A percentile compares a stretch with the other conserved stretches of the same genome.
phyloP scores from a whole-genome alignment of 352 stramenopile genomes.

The Phytopythium litorale region DNA sequence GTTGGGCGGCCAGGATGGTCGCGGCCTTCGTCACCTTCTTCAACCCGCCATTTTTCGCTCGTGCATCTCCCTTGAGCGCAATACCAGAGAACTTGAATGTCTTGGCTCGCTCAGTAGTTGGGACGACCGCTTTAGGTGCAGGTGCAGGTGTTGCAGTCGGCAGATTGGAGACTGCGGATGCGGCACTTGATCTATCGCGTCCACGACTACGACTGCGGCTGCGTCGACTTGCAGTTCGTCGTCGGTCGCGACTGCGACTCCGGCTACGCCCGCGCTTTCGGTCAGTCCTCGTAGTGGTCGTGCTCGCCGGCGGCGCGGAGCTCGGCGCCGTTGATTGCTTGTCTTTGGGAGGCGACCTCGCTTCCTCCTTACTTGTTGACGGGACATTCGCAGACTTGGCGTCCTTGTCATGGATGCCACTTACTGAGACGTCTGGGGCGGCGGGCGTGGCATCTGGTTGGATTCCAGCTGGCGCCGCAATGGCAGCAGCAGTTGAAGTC shows the following conservation, averaged over 20 bases:
- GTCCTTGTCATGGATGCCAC: background rate
- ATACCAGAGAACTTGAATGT: slow-evolving; percentile 73
- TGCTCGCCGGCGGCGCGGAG: background rate
- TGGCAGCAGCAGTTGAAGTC: background rate
- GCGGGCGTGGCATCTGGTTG: background rate
- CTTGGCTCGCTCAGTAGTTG: slow-evolving; percentile 17
- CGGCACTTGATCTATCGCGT: slow-evolving; percentile 7
- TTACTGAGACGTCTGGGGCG: background rate
- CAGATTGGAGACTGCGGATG: background rate
- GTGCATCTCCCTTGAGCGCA: slow-evolving; percentile 45
- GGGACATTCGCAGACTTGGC: background rate
- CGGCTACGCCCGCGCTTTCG: slow-evolving; percentile 11
- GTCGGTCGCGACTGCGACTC: slow-evolving; percentile 23
- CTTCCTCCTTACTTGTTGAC: background rate
- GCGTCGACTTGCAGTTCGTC: slow-evolving; percentile 11
- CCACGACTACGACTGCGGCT: slow-evolving; percentile 29
- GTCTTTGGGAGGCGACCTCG: background rate
- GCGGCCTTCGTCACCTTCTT: slow-evolving; percentile 15
- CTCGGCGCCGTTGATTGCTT: background rate
- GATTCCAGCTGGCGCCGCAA: background rate
- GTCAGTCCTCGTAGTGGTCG: background rate
- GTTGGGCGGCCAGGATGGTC: background rate
- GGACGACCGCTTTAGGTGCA: slow-evolving; percentile 1
- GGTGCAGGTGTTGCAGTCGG: background rate
- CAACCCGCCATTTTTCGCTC: slow-evolving; percentile 13